Evolutionary conservation across 2,329 filamentous ascomycete species (phyloP), one percentile per base, ranked within the genome.

Genomic region (Arthrobotrys conoides): DNA sequence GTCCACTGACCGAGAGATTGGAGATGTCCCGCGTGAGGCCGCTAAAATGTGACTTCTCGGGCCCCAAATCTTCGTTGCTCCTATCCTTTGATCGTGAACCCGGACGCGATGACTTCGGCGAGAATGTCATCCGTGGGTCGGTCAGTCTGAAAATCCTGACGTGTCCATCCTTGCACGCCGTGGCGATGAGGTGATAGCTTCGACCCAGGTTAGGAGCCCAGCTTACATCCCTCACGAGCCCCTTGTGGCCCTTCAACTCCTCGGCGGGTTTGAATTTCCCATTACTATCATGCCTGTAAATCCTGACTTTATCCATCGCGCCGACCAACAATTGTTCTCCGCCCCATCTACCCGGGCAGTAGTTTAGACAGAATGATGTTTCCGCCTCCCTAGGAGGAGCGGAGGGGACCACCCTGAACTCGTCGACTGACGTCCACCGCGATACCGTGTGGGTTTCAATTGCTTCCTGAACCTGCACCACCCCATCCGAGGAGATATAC

Each of bases 121-220:
- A 79, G 30, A 79, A 79, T n/a, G 76, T 75, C 66, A 77, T 72
- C 0, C 71, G 63, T 55, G 76, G 70, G 51, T 80, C 79, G 5
- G 79, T 80, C n/a, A 97, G 84, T 82, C 95, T 90, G 83, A 96
- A 97, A n/a, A 99, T 91, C 48, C 95, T 89, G 48, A 97, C 90
- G 81, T 90, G 91, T 2, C 96, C 95, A 83, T 99, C 96, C 84
- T 96, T 96, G 83, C 93, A 96, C 1, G 94, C 95, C 5, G 94
- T 96, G 2, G 95, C 96, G 81, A 98, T 89, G 72, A 95, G 88
- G 84, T 99, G 96, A 83, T 93, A 95, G 0, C 95, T 95, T 46
- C 94, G 87, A 82, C 96, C 93, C 80, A 94, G 96, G 12, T 94
- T 95, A 59, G 94, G 92, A 0, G 95, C 93, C 96, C 96, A 99